Conservation (phyloP, 2,329 filamentous ascomycete genomes). For the Ophiostoma triangulosporum region DNA sequence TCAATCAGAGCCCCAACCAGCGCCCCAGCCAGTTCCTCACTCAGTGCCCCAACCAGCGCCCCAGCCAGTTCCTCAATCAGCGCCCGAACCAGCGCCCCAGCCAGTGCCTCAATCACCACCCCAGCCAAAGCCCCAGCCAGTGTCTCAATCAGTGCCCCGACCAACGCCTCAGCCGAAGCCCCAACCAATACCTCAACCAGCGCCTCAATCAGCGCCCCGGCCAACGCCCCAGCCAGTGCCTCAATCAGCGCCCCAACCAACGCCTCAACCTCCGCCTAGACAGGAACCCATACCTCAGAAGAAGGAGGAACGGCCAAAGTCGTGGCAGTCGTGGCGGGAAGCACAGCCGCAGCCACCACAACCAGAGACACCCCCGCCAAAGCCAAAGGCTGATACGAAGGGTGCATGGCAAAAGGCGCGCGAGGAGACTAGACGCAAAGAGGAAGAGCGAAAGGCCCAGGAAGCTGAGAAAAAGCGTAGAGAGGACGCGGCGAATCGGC, state of each 20-base stretch:
- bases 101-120: not conserved
- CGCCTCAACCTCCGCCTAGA: not conserved
- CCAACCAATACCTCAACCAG: not conserved
- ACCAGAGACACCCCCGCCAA: slow-evolving; percentile 14
- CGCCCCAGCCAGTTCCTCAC: not conserved
- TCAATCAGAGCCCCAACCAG: not conserved
- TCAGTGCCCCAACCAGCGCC: not conserved
- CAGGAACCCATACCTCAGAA: not conserved
- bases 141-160: not conserved
- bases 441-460: slow-evolving; percentile 48
- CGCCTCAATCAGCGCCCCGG: not conserved
- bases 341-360: slow-evolving; percentile 3
- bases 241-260: slow-evolving; percentile 1
- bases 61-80: not conserved
- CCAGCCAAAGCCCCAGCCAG: not conserved
- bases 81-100: slow-evolving; percentile 2
- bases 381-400: slow-evolving; percentile 26
- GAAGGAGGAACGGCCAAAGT: slow-evolving; percentile 16
- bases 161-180: not conserved
- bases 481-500: slow-evolving; percentile 39
- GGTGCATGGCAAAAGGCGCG: slow-evolving; percentile 54
- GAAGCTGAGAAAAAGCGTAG: slow-evolving; percentile 48
- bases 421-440: slow-evolving; percentile 49
- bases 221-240: not conserved
- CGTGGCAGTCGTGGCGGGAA: slow-evolving; percentile 14